Conservation (phyloP, 2,329 filamentous ascomycete genomes). For the Cladosporium sphaerospermum region DNA sequence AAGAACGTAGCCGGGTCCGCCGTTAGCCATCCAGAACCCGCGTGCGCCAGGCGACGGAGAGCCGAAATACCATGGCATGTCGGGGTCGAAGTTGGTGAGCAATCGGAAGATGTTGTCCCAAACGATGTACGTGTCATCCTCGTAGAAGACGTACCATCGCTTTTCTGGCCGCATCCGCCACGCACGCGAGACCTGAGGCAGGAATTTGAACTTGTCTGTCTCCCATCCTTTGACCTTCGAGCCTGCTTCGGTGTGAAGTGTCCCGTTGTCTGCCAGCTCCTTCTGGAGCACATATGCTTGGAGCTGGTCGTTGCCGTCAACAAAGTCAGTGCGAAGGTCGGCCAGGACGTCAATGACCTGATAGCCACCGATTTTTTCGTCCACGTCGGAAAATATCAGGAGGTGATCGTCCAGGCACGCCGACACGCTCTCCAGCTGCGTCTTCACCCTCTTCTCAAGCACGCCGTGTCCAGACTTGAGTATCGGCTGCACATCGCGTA, state of each 20-base stretch:
- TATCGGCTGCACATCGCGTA: conserved; percentile 41
- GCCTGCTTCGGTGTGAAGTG: conserved; percentile 5
- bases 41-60: conserved; percentile 39
- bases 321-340: background rate
- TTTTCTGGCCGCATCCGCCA: conserved; percentile 41
- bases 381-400: conserved; percentile 46
- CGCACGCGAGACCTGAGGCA: conserved; percentile 46
- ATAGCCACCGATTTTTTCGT: conserved; percentile 37
- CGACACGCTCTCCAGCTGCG: conserved; percentile 48
- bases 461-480: conserved; percentile 47
- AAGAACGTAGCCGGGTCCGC: conserved; percentile 44
- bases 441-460: conserved; percentile 33
- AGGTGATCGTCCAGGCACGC: conserved; percentile 44
- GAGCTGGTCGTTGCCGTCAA: background rate
- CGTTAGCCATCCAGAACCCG: conserved; percentile 42
- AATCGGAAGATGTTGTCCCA: conserved; percentile 41
- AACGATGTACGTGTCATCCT: conserved; percentile 45
- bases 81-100: conserved; percentile 40
- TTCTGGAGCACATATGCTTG: background rate
- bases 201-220: conserved; percentile 50
- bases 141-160: conserved; percentile 49
- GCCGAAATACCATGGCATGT: conserved; percentile 40
- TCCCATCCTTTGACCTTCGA: conserved; percentile 37
- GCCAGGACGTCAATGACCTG: conserved; percentile 19
- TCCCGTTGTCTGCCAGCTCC: conserved; percentile 11